phyloP scores from a whole-genome alignment of 768 basidiomycete genomes.

The Erythrobasidium yunnanense region DNA sequence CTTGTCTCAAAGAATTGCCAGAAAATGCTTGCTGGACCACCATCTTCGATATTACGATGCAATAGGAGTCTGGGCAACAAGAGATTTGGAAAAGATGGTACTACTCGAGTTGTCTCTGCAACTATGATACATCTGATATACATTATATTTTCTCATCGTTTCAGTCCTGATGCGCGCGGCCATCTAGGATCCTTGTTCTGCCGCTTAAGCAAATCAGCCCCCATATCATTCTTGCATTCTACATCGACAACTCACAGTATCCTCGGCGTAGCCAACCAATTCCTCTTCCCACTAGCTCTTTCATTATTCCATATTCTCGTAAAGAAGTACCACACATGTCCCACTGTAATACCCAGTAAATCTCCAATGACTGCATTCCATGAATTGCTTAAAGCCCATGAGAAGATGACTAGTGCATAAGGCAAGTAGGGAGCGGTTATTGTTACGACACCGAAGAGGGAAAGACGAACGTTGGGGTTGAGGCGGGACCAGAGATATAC shows the following conservation, averaged over 20 bases:
- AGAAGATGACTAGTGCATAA: conserved; percentile 74
- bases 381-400: conserved; percentile 42
- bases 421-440: conserved; percentile 94
- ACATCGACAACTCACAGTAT: conserved; percentile 28
- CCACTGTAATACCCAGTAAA: conserved; percentile 72
- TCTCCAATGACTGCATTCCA: conserved; percentile 77
- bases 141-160: no score
- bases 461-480: conserved; percentile 89
- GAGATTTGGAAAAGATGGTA: no score
- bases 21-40: not conserved
- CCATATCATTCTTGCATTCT: no score
- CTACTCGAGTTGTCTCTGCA: no score
- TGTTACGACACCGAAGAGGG: conserved; percentile 84
- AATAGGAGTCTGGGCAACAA: no score
- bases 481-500: conserved; percentile 95
- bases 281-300: conserved; percentile 31
- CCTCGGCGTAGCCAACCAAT: conserved; percentile 34
- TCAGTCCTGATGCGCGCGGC: not conserved
- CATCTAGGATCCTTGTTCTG: not conserved
- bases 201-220: no score
- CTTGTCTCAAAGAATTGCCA: not conserved
- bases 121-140: not conserved
- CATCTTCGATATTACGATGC: not conserved
- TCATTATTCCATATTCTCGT: conserved; percentile 35
- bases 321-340: conserved; percentile 53